phyloP scores from a whole-genome alignment of 2,329 filamentous ascomycete genomes.

The Magnaporthiopsis incrustans region DNA sequence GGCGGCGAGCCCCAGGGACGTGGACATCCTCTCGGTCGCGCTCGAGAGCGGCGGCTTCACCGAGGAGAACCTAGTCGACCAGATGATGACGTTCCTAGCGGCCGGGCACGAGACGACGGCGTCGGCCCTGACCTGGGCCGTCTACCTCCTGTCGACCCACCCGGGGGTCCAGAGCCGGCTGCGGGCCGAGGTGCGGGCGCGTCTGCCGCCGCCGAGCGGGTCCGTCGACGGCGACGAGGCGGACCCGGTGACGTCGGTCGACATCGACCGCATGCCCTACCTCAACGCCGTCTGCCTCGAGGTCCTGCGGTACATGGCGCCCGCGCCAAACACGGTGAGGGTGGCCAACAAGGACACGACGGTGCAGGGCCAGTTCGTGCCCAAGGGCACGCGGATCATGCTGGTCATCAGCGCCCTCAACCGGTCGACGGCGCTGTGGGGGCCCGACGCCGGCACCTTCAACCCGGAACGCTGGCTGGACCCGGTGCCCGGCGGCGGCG shows the following conservation, averaged over 20 bases:
- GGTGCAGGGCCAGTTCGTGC: conserved; percentile 57
- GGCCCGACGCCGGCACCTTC: conserved; percentile 64
- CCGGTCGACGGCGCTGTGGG: conserved; percentile 63
- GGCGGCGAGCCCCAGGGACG: conserved; percentile 29
- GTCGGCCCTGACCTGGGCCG: conserved; percentile 65
- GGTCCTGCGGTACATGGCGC: conserved; percentile 63
- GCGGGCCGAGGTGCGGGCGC: conserved; percentile 56
- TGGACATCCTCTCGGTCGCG: conserved; percentile 76
- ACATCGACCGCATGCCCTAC: conserved; percentile 70
- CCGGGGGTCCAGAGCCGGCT: conserved; percentile 58
- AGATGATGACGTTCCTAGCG: conserved; percentile 84
- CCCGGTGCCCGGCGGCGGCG: neutral
- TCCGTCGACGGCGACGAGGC: conserved; percentile 15
- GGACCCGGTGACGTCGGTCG: conserved; percentile 32
- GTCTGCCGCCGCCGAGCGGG: conserved; percentile 41
- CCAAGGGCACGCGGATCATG: conserved; percentile 61
- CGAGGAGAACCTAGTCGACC: conserved; percentile 75
- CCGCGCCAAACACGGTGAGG: conserved; percentile 65
- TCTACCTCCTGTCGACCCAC: conserved; percentile 60
- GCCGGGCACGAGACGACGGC: conserved; percentile 78
- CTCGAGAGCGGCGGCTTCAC: conserved; percentile 67
- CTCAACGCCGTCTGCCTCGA: conserved; percentile 74
- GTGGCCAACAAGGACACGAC: conserved; percentile 55
- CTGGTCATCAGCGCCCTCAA: conserved; percentile 63
- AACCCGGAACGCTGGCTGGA: conserved; percentile 70